phyloP scores from a whole-genome alignment of 2,329 filamentous ascomycete genomes.

The Nigrograna mackinnonii region DNA sequence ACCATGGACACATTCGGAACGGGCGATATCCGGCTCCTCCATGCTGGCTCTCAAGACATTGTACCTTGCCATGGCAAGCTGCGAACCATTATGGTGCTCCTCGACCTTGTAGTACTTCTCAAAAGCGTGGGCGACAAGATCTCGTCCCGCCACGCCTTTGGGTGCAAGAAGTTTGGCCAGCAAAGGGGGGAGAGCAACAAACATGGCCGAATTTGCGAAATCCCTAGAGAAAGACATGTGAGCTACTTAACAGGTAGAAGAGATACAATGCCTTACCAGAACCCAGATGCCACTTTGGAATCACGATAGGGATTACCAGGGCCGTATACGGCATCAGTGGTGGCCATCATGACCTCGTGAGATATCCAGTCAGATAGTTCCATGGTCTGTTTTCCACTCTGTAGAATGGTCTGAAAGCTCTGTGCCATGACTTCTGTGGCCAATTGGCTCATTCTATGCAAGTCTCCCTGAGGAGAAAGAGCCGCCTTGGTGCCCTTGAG shows the following conservation, averaged over 20 bases:
- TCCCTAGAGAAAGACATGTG: neutral
- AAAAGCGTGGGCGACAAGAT: neutral
- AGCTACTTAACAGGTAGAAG: neutral
- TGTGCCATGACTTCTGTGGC: neutral
- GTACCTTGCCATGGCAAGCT: slow-evolving; percentile 29
- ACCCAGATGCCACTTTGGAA: slow-evolving; percentile 27
- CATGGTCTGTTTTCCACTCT: neutral
- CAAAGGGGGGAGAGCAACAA: slow-evolving; percentile 11
- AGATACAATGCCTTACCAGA: slow-evolving; percentile 29
- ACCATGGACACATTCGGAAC: slow-evolving; percentile 40
- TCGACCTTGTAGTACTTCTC: slow-evolving; percentile 35
- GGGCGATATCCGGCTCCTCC: slow-evolving; percentile 35
- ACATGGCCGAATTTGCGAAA: slow-evolving; percentile 15
- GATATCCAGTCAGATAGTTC: slow-evolving; percentile 22
- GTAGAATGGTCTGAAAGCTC: neutral
- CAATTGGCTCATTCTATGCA: slow-evolving; percentile 25
- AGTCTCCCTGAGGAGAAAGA: neutral
- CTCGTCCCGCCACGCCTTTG: neutral
- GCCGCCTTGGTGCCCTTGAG: slow-evolving; percentile 2
- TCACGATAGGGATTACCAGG: slow-evolving; percentile 40
- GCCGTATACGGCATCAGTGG: slow-evolving; percentile 42
- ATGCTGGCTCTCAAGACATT: slow-evolving; percentile 16
- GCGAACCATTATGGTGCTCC: slow-evolving; percentile 35
- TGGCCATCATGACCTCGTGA: slow-evolving; percentile 32
- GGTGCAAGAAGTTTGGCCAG: neutral